A percentile compares a stretch with the other conserved stretches of the same genome.
These are phyloP conservation scores for Phytopythium helicoides DNA, from an alignment of 352 stramenopile genomes.

Conservation along the genomic window DNA sequence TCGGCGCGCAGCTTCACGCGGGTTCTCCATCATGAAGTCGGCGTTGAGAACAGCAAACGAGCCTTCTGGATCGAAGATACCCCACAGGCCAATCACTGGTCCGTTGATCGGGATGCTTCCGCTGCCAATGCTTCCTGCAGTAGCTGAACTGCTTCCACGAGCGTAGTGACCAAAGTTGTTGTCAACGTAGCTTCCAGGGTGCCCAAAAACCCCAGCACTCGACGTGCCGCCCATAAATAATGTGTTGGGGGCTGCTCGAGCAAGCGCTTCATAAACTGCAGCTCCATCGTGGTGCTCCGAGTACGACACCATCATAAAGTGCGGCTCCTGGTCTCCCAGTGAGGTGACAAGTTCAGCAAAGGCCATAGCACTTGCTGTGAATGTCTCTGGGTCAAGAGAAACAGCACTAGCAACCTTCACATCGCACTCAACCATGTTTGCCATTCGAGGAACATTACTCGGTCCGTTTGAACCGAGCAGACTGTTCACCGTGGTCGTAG, in stretches of 20 bases:
- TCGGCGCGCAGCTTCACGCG: conserved; percentile 57
- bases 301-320: conserved; percentile 84
- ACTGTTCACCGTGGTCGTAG: conserved; percentile 4
- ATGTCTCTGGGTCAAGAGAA: conserved; percentile 58
- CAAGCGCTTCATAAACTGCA: conserved; percentile 56
- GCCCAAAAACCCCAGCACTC: conserved; percentile 57
- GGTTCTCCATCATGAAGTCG: conserved; percentile 50
- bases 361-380: conserved; percentile 43
- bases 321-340: conserved; percentile 56
- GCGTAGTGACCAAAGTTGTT: conserved; percentile 9
- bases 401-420: conserved; percentile 74
- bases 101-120: conserved; percentile 18
- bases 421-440: conserved; percentile 31
- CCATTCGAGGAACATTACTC: conserved; percentile 10
- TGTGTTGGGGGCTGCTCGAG: conserved; percentile 60
- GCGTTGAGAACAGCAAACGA: conserved; percentile 78
- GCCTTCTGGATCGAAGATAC: conserved; percentile 80
- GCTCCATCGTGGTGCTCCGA: conserved; percentile 56
- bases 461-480: conserved; percentile 2
- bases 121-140: conserved; percentile 23
- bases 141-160: conserved; percentile 30
- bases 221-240: conserved; percentile 83
- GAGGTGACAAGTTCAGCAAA: conserved; percentile 57
- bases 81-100: conserved; percentile 65
- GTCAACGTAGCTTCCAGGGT: conserved; percentile 11